Evolutionary conservation across 768 basidiomycete genomes (phyloP), one percentile per base, ranked within the genome.

Genomic region (Heimioporus sp.): DNA sequence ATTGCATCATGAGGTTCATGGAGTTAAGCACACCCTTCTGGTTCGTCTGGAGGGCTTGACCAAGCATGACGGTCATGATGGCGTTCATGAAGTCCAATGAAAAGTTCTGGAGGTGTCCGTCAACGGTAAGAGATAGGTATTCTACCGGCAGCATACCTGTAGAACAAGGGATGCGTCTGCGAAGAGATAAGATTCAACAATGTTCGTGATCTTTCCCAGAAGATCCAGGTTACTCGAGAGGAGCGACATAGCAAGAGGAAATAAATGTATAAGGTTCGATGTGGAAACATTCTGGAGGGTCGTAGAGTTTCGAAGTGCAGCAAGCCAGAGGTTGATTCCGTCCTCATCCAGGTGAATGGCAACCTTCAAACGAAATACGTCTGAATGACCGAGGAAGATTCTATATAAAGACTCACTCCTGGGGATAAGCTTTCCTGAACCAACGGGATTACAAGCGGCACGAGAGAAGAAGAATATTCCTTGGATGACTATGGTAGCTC

Each of bases 141-240:
- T 30, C 35, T 46, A 21, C 21, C n/a, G 28, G 12, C 19, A 31
- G 62, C 73, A 51, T 55, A 90, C 92, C 74, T 85, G 80, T 43
- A 92, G 66, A 52, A 94, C 75, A 10, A 70, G 61, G 16, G 69
- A 53, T 0, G 81, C 81, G 66, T 90, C 87, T 16, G 90, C 74
- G n/a, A 96, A 66, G 52, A 90, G 72, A 64, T 93, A 95, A 6
- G 87, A 85, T 64, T 92, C 88, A 20, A 91, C 59, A 49, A 94
- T 81, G 51, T 71, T 72, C 16, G 80, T 80, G 24, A 85, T 77
- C 48, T 76, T 83, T 13, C 87, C 88, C 17, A 93, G 71, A 19
- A 92, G 67, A 57, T 94, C 92, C 40, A 91, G 70, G 55, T 93
- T 92, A 28, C 72, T 73, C 1, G 78, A 75, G 16, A 95, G 71